phyloP scores from a whole-genome alignment of 768 basidiomycete genomes.

The Suillus clintonianus region DNA sequence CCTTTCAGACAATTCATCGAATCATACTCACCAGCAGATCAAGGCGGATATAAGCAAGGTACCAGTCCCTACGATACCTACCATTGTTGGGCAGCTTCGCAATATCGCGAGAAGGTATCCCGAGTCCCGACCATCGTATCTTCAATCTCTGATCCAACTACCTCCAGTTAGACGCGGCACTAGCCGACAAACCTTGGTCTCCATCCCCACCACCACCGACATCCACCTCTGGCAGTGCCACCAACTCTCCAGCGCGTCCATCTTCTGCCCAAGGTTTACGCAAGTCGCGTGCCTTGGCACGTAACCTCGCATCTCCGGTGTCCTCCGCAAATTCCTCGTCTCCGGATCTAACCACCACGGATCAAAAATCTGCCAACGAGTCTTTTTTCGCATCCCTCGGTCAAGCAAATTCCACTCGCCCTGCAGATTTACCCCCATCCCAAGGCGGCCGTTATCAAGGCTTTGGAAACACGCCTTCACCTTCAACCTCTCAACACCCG shows the following conservation, averaged over 20 bases:
- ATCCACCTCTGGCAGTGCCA: constrained; percentile 33
- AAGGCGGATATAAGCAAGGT: constrained; percentile 67
- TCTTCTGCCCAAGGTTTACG: constrained; percentile 82
- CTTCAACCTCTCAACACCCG: constrained; percentile 55
- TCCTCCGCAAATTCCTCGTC: constrained; percentile 49
- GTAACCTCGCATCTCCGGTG: constrained; percentile 47
- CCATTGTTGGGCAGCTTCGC: constrained; percentile 91
- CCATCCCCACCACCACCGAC: constrained; percentile 69
- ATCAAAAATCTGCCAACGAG: constrained; percentile 84
- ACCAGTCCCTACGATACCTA: constrained; percentile 76
- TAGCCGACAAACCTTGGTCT: constrained; percentile 79
- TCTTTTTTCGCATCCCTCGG: constrained; percentile 84
- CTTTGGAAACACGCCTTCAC: constrained; percentile 83
- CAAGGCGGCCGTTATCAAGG: constrained; percentile 94
- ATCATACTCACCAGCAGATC: constrained; percentile 63
- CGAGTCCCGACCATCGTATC: not conserved
- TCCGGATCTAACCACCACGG: constrained; percentile 39
- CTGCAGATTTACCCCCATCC: constrained; percentile 82
- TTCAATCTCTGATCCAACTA: constrained; percentile 17
- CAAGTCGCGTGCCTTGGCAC: constrained; percentile 77
- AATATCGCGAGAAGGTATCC: constrained; percentile 89
- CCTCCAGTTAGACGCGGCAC: constrained; percentile 70
- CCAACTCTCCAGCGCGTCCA: constrained; percentile 56
- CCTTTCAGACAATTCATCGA: constrained; percentile 80
- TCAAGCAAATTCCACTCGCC: constrained; percentile 73